Evolutionary conservation across 208 protist species (phyloP), one percentile per base, ranked within the genome.

Genomic region (Crithidia thermophila): DNA sequence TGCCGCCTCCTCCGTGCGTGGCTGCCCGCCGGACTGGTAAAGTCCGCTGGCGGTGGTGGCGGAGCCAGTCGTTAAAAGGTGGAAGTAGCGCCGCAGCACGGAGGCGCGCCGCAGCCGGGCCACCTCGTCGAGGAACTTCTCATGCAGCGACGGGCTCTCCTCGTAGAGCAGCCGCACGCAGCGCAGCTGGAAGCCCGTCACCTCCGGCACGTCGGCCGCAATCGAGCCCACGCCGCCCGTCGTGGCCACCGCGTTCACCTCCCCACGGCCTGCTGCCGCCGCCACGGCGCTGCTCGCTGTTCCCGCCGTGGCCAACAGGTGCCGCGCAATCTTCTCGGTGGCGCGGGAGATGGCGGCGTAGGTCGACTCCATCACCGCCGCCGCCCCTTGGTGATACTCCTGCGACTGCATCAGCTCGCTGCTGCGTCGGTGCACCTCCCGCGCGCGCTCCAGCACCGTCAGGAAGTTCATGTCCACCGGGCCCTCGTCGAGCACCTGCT

Each of bases 11-110:
- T 65, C 25, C 11, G 27, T 45, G 4, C 72, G 52, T 23, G 72
- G 57, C 37, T 68, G 67, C 31, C 57, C 61, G 6, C 65, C 65
- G 13, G 60, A 78, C 21, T 67, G 49, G 61, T 77, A 75, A 77
- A 90, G 52, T 8, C 87, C 80, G 11, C 79, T 69, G 16, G 72
- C 58, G 31, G 86, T 90, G 16, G 80, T 86, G 18, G 80, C 55
- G 3, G 74, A 89, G 43, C 88, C 91, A 2, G 82, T 96, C 16
- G 86, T 90, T 67, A 96, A 76, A 18, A 96, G 81, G 53, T 94
- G 88, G 65, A 88, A 92, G 64, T 92, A 94, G 37, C 89, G 85
- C 33, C 91, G 81, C 58, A 96, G 72, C 37, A 96, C 86, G 1
- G 82, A 85, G 1, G 83, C 78, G 1, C 84, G 78, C 10, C 91